Evolutionary conservation across 768 basidiomycete species (phyloP), one percentile per base, ranked within the genome.

Genomic region (Suillus lakei): DNA sequence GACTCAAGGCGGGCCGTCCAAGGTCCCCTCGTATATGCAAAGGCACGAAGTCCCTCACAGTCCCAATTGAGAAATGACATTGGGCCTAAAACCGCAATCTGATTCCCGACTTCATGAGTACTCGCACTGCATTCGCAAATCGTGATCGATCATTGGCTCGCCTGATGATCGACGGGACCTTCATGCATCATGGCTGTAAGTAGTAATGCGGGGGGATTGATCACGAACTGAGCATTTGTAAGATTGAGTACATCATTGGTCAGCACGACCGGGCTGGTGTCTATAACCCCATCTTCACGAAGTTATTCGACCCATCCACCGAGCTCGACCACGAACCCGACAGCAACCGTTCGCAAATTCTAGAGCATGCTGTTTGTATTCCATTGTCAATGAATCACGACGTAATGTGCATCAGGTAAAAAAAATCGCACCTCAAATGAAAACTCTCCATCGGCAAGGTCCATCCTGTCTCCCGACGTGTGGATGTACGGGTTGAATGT

Each of bases 291-390:
- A 28, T 18, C 56, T 0, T 15, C 16, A 18, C 23, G 23, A 39
- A 58, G 13, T 13, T 73, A 70, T 9, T 66, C 63, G 0, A 38
- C 56, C 70, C 70, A 74, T 39, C 70, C 72, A 2, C 74, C 68
- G 5, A 88, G 68, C 72, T 89, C 88, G 67, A 87, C 81, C 3
- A 82, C 84, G 64, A 86, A 88, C 1, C 85, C 86, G 15, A 88
- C 80, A 21, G 80, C 85, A 23, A 89, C 78, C 75, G n/a, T 88
- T 88, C 30, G 85, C 83, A 69, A 89, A 89, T 73, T 88, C 84
- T 28, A 85, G 75, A 61, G 85, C 85, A 71, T 88, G 85, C 61
- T 73, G 73, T 64, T 78, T 80, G 78, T 86, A 85, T 48, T 84
- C 83, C 36, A 59, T 21, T 1, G 16, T 39, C 26, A 59, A 39